Evolutionary conservation across 352 stramenopile species (phyloP).

Genomic region (Thalassiosira livingstoniorum): DNA sequence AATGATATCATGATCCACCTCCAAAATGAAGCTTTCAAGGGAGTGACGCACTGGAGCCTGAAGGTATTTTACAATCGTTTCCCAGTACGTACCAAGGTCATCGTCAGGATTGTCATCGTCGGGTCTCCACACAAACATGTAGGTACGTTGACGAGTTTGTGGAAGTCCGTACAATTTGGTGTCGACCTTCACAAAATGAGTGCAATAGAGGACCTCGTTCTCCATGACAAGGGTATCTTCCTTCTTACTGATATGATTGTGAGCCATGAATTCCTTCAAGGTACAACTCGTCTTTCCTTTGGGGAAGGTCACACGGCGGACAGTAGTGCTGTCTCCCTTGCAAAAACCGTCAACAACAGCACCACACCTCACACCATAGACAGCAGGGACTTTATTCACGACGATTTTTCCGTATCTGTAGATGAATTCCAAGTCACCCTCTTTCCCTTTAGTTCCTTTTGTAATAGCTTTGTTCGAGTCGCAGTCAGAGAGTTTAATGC

Average conservation of each 20-base stretch:
- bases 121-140: constrained; percentile 77
- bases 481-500: constrained; percentile 53
- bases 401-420: constrained; percentile 38
- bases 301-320: constrained; percentile 25
- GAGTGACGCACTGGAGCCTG: constrained; percentile 66
- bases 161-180: constrained; percentile 81
- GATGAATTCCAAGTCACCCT: constrained; percentile 42
- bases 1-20: constrained; percentile 76
- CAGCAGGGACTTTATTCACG: constrained; percentile 56
- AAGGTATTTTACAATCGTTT: constrained; percentile 65
- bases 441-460: constrained; percentile 38
- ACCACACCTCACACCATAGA: constrained; percentile 62
- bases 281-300: constrained; percentile 48
- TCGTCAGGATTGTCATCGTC: constrained; percentile 62
- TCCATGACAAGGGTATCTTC: constrained; percentile 66
- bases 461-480: constrained; percentile 37
- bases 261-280: constrained; percentile 56
- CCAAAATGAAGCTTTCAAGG: constrained; percentile 79
- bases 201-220: constrained; percentile 64
- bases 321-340: constrained; percentile 17
- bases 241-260: constrained; percentile 54
- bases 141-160: constrained; percentile 77
- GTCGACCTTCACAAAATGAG: constrained; percentile 70
- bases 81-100: constrained; percentile 68
- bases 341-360: constrained; percentile 60